Conservation (phyloP, 805 yeast genomes). For the Yarrowia alimentaria region DNA sequence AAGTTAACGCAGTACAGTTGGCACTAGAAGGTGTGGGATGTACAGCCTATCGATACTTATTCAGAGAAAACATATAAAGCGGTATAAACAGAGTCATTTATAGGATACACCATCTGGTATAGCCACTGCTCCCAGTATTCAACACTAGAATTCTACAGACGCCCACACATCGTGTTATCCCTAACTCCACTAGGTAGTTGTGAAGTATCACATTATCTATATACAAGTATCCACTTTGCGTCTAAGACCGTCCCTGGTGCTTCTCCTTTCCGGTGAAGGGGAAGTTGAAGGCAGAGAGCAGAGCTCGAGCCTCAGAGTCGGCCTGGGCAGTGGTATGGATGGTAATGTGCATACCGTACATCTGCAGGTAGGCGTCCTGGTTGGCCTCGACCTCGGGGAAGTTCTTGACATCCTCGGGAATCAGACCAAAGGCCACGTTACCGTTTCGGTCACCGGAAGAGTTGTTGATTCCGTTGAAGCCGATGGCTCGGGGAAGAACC, state of each 20-base stretch:
- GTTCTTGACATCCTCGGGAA: slow-evolving; percentile 67
- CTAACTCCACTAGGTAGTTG: too few species aligned
- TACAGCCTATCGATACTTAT: too few species aligned
- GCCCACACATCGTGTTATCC: too few species aligned
- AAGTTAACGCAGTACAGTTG: too few species aligned
- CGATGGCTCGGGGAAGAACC: slow-evolving; percentile 89
- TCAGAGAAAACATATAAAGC: too few species aligned
- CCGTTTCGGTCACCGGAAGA: slow-evolving; percentile 83
- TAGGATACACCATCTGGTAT: too few species aligned
- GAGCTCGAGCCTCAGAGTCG: slow-evolving; percentile 82
- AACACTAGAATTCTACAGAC: too few species aligned
- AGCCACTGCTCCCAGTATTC: too few species aligned
- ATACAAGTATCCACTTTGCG: slow-evolving; percentile 4
- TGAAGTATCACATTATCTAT: background rate
- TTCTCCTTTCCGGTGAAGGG: slow-evolving; percentile 65
- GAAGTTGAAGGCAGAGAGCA: slow-evolving; percentile 76
- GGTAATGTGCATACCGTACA: slow-evolving; percentile 82
- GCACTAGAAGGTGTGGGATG: too few species aligned
- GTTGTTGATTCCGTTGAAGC: slow-evolving; percentile 74
- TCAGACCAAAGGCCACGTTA: slow-evolving; percentile 79
- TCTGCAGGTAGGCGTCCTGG: slow-evolving; percentile 83
- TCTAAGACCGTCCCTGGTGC: slow-evolving; percentile 35
- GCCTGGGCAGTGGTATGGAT: slow-evolving; percentile 86
- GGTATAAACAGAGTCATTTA: too few species aligned
- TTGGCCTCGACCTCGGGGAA: slow-evolving; percentile 94